Evolutionary conservation across 2,329 filamentous ascomycete species (phyloP).

Genomic region (Aspergillus udagawae): DNA sequence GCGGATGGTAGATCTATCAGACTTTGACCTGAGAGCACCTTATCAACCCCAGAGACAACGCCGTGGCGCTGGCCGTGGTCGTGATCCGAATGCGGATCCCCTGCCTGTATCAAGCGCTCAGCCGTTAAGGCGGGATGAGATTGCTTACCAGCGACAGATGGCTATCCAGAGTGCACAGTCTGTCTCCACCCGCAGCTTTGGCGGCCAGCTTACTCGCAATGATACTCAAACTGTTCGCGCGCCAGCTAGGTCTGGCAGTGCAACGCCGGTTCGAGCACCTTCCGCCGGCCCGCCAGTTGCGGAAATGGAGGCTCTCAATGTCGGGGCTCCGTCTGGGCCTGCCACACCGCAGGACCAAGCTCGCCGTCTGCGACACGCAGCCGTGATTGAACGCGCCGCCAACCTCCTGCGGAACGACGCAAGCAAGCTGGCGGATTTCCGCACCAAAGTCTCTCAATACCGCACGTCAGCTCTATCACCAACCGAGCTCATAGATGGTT

Average conservation of each 20-base stretch:
- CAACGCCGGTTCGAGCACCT: conserved; percentile 23
- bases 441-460: conserved; percentile 73
- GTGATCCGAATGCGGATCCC: conserved; percentile 82
- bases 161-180: conserved; percentile 87
- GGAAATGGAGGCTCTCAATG: conserved; percentile 50
- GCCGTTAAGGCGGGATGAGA: conserved; percentile 75
- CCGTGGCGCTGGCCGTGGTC: conserved; percentile 62
- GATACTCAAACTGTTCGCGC: conserved; percentile 46
- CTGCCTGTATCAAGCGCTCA: conserved; percentile 73
- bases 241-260: conserved; percentile 32
- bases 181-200: conserved; percentile 74
- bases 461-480: conserved; percentile 66
- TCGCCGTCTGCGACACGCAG: conserved; percentile 71
- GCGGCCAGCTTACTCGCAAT: conserved; percentile 68
- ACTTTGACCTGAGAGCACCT: conserved; percentile 72
- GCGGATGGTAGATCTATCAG: conserved; percentile 77
- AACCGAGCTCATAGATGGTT: conserved; percentile 74
- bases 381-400: conserved; percentile 80
- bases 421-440: conserved; percentile 72
- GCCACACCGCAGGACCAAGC: conserved; percentile 75
- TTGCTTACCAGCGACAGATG: conserved; percentile 88
- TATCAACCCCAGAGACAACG: conserved; percentile 63
- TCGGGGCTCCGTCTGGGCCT: conserved; percentile 38
- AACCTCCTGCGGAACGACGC: conserved; percentile 75
- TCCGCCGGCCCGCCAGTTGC: conserved; percentile 26